Conservation (phyloP, 495 filamentous ascomycete genomes). For the Pyronema omphalodes region DNA sequence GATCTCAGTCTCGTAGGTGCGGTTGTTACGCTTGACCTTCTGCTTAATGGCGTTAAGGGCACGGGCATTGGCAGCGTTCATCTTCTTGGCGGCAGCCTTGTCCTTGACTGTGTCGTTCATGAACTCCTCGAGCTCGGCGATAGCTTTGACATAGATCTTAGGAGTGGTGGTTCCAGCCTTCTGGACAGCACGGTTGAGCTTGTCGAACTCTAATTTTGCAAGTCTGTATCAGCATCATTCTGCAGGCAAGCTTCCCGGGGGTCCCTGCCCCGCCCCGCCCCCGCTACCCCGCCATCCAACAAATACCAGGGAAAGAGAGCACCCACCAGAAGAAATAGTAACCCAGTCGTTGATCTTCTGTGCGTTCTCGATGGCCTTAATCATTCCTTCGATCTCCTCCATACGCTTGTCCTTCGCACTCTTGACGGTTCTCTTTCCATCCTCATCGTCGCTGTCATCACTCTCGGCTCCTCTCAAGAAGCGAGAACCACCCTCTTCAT, state of each 20-base stretch:
- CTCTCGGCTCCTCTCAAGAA: conserved; percentile 70
- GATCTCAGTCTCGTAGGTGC: conserved; percentile 73
- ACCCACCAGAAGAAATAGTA: conserved; percentile 69
- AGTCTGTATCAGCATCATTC: conserved; percentile 10
- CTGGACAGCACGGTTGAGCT: conserved; percentile 74
- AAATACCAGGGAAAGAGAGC: conserved; percentile 7
- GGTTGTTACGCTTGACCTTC: conserved; percentile 94
- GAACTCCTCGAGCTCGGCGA: conserved; percentile 87
- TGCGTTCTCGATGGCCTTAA: conserved; percentile 83
- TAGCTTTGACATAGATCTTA: conserved; percentile 77
- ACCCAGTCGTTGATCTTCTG: conserved; percentile 96
- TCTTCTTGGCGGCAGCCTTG: conserved; percentile 91
- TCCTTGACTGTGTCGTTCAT: conserved; percentile 92
- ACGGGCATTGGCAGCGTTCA: conserved; percentile 89
- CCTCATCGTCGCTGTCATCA: conserved; percentile 71
- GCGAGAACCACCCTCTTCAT: conserved; percentile 47
- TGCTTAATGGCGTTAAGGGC: conserved; percentile 94
- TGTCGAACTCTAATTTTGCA: conserved; percentile 63
- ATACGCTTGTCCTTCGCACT: conserved; percentile 94
- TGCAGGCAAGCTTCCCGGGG: conserved; percentile 4
- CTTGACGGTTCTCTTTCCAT: conserved; percentile 66
- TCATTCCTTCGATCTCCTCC: conserved; percentile 79
- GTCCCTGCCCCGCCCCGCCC: conserved; percentile 7
- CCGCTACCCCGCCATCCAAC: conserved; percentile 1
- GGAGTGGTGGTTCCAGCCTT: conserved; percentile 64